Conservation (phyloP, 495 filamentous ascomycete genomes). For the Penicillium soppii region DNA sequence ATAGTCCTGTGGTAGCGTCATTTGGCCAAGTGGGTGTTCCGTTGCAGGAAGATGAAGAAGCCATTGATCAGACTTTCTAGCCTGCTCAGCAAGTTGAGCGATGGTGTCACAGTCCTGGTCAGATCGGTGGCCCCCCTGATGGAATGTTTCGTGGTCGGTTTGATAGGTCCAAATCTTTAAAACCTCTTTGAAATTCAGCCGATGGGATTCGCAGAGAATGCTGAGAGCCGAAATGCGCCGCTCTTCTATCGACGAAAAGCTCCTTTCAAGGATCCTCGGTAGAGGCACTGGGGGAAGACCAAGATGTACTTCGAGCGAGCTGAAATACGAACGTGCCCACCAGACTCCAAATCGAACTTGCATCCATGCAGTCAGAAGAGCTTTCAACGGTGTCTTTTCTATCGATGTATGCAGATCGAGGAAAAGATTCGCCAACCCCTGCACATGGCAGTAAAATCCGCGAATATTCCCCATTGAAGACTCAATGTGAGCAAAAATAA, state of each 20-base stretch:
- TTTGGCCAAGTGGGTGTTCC: conserved; percentile 13
- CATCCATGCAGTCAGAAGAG: conserved; percentile 26
- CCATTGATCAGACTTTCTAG: conserved; percentile 20
- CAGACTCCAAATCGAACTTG: conserved; percentile 24
- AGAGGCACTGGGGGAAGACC: conserved; percentile 10
- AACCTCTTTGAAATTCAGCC: conserved; percentile 16
- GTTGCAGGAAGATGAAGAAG: conserved; percentile 15
- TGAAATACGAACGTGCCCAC: conserved; percentile 32
- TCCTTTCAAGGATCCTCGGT: conserved; percentile 6
- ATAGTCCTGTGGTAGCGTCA: no score
- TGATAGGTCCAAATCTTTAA: conserved; percentile 17
- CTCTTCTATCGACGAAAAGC: conserved; percentile 10
- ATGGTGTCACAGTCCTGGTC: background rate
- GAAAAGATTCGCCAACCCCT: conserved; percentile 16
- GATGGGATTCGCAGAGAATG: conserved; percentile 33
- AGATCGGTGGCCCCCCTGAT: background rate
- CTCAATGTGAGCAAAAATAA: conserved; percentile 31
- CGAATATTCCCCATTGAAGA: conserved; percentile 28
- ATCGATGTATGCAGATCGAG: background rate
- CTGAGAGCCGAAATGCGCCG: conserved; percentile 19
- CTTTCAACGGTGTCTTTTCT: background rate
- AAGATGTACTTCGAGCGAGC: conserved; percentile 17
- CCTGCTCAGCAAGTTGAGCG: conserved; percentile 6
- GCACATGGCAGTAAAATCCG: conserved; percentile 27
- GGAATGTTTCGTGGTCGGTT: background rate